Percentiles rank a stretch among this genome's conserved stretches.
Evolutionary conservation across 202 grass and related monocot genomes (phyloP).

Genomic region (Carex arenaria): DNA sequence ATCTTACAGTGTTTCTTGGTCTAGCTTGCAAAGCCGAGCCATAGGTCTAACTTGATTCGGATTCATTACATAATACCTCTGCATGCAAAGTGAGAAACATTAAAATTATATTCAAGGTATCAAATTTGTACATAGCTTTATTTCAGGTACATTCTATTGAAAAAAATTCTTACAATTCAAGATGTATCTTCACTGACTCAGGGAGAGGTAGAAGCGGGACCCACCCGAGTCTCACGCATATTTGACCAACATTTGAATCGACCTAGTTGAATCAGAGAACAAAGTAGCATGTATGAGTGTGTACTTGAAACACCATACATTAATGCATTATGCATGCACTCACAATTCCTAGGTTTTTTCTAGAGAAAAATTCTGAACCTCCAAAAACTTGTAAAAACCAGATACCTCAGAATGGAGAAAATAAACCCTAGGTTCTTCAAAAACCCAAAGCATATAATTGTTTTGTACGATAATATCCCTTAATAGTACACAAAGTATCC

Average conservation of each 20-base stretch:
- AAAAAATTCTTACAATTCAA: slow-evolving; percentile 56
- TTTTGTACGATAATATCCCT: not conserved
- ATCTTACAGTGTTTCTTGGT: slow-evolving; percentile 81
- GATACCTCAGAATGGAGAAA: not conserved
- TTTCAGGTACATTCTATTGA: slow-evolving; percentile 2
- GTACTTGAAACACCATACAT: not conserved
- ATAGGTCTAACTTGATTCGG: slow-evolving; percentile 64
- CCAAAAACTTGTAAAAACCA: not conserved
- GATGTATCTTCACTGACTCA: slow-evolving; percentile 78
- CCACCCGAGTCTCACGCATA: slow-evolving; percentile 87
- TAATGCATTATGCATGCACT: not conserved
- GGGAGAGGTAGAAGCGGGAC: slow-evolving; percentile 87
- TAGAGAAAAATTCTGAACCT: not conserved
- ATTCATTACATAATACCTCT: slow-evolving; percentile 80
- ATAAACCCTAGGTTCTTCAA: not conserved
- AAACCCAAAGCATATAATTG: not conserved
- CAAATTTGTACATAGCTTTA: slow-evolving; percentile 19
- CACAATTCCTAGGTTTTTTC: not conserved
- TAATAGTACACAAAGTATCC: not conserved
- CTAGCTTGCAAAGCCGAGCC: slow-evolving; percentile 91
- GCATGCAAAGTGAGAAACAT: slow-evolving; percentile 26
- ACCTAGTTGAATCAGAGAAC: slow-evolving; percentile 41
- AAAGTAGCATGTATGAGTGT: no score
- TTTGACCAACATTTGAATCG: slow-evolving; percentile 92
- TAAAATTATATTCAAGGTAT: slow-evolving; percentile 8